phyloP scores from a whole-genome alignment of 139 green algal species.

The Pleodorina starrii region DNA sequence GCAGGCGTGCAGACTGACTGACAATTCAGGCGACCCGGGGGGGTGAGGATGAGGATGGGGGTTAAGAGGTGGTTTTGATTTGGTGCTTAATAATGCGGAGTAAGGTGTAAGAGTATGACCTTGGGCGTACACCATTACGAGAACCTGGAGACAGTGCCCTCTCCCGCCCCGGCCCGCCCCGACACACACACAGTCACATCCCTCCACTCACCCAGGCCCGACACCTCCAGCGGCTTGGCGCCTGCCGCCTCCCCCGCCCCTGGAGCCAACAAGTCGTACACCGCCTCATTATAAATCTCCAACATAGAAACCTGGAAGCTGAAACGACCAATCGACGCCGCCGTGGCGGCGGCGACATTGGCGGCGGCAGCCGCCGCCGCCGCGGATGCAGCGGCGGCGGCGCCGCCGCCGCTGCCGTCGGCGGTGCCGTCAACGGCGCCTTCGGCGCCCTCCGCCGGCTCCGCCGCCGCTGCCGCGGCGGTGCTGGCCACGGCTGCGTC shows the following conservation, averaged over 20 bases:
- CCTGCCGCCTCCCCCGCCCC: neutral
- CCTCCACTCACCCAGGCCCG: slow-evolving; percentile 49
- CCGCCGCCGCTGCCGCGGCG: neutral
- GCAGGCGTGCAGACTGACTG: too few relatives aligned
- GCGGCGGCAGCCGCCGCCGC: neutral
- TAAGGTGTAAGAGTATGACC: too few relatives aligned
- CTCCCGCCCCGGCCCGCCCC: too few relatives aligned
- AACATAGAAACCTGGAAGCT: slow-evolving; percentile 70
- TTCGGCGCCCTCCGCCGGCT: too few relatives aligned
- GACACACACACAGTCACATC: too few relatives aligned
- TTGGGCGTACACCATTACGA: too few relatives aligned
- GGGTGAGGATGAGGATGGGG: too few relatives aligned
- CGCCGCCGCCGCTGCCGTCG: slow-evolving; percentile 21
- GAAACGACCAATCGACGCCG: slow-evolving; percentile 6
- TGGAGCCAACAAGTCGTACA: slow-evolving; percentile 75
- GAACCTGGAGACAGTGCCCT: too few relatives aligned
- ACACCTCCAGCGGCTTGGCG: slow-evolving; percentile 58
- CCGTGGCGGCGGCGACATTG: neutral
- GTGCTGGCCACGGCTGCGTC: slow-evolving; percentile 11
- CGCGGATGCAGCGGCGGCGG: too few relatives aligned
- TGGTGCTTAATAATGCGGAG: too few relatives aligned
- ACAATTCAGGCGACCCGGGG: too few relatives aligned
- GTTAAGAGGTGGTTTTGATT: too few relatives aligned
- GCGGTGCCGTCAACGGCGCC: slow-evolving; percentile 8
- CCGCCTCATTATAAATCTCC: slow-evolving; percentile 83